phyloP scores from a whole-genome alignment of 2,329 filamentous ascomycete species.

The Alternaria panax region DNA sequence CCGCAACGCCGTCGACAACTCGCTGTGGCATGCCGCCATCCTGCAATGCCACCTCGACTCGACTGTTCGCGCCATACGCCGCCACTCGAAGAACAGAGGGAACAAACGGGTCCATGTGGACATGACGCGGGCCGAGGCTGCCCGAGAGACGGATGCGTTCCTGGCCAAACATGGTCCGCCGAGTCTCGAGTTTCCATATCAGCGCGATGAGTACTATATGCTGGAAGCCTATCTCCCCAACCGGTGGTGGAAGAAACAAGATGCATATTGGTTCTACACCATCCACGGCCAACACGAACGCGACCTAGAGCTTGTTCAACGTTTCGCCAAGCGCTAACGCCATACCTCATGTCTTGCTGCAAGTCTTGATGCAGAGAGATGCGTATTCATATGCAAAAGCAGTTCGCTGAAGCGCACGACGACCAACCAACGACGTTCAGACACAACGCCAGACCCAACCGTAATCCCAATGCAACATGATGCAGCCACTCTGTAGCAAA shows the following conservation, averaged over 20 bases:
- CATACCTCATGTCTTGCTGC: no score
- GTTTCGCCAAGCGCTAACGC: constrained; percentile 23
- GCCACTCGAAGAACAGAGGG: constrained; percentile 59
- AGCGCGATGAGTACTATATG: constrained; percentile 66
- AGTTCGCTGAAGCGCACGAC: constrained; percentile 11
- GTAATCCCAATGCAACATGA: neutral
- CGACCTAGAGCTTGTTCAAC: constrained; percentile 48
- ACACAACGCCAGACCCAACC: neutral
- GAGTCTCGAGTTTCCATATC: constrained; percentile 61
- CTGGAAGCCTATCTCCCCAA: constrained; percentile 65
- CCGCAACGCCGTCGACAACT: constrained; percentile 55
- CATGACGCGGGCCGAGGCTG: constrained; percentile 57
- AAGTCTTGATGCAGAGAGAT: neutral
- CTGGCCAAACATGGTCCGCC: constrained; percentile 60
- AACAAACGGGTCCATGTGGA: constrained; percentile 57
- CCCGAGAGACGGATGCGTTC: constrained; percentile 59
- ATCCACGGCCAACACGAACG: constrained; percentile 48
- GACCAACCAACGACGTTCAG: neutral
- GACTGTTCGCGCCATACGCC: constrained; percentile 55
- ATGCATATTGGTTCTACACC: constrained; percentile 60
- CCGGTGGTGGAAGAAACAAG: constrained; percentile 60
- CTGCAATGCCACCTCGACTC: constrained; percentile 59
- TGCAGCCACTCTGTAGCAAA: neutral
- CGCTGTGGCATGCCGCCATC: constrained; percentile 60
- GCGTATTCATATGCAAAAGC: neutral